Evolutionary conservation across 495 filamentous ascomycete species (phyloP).

Genomic region (Penicillium lividum): DNA sequence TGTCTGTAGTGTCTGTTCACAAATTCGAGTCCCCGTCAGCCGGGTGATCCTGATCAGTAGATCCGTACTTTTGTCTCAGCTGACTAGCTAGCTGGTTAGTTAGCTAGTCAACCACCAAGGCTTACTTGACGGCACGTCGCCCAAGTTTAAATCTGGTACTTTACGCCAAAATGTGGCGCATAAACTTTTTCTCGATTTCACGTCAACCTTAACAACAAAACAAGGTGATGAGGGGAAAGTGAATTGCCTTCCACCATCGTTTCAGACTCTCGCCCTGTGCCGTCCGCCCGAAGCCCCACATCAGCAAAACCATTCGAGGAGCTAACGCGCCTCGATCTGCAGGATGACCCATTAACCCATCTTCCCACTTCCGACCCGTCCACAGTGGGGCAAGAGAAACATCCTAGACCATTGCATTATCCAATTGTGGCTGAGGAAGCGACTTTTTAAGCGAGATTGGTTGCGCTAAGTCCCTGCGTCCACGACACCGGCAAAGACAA

Average conservation of each 20-base stretch:
- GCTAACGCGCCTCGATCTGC: slow-evolving; percentile 13
- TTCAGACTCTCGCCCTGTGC: background rate
- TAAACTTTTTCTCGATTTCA: background rate
- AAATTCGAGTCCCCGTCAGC: background rate
- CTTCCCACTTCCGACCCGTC: slow-evolving; percentile 20
- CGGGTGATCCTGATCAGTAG: background rate
- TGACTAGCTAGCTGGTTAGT: too few species aligned
- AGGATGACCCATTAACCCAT: slow-evolving; percentile 9
- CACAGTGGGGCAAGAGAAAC: slow-evolving; percentile 1
- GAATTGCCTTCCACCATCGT: background rate
- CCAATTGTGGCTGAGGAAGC: background rate
- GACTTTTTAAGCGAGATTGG: slow-evolving; percentile 21
- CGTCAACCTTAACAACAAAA: background rate
- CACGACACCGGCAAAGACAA: slow-evolving; percentile 3
- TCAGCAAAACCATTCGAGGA: background rate
- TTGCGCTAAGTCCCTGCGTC: background rate
- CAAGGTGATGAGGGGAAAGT: background rate
- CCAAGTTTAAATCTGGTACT: background rate
- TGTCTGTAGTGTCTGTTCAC: background rate
- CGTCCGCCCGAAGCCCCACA: background rate
- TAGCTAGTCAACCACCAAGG: too few species aligned
- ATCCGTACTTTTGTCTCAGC: background rate
- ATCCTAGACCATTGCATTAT: background rate
- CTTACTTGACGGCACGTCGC: background rate
- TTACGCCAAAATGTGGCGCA: background rate